Evolutionary conservation across 257 asterid genomes (phyloP).

Genomic region (Solanum chaucha): DNA sequence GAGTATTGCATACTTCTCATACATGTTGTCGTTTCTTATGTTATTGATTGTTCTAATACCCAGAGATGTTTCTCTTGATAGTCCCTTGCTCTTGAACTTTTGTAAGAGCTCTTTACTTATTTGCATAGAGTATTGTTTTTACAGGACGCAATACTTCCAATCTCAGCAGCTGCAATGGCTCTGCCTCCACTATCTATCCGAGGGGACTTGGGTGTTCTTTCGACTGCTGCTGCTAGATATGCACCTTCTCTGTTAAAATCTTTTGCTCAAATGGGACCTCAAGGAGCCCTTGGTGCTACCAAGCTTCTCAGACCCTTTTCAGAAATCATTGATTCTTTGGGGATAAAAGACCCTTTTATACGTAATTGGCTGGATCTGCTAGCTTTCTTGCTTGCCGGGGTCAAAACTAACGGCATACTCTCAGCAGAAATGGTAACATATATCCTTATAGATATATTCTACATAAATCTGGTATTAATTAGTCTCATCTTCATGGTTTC

Average conservation of each 20-base stretch:
- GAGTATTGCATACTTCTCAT: conserved; percentile 18
- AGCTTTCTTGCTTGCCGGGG: conserved; percentile 92
- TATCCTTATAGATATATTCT: not conserved
- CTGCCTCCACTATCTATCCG: conserved; percentile 90
- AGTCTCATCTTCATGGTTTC: too few relatives aligned
- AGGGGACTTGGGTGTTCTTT: conserved; percentile 83
- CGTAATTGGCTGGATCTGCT: conserved; percentile 94
- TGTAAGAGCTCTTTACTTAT: not conserved
- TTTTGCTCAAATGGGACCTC: conserved; percentile 90
- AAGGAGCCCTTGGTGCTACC: conserved; percentile 83
- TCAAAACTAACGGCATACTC: conserved; percentile 79
- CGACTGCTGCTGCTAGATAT: conserved; percentile 87
- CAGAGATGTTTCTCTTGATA: not conserved
- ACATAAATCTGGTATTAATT: too few relatives aligned
- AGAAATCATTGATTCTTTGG: conserved; percentile 72
- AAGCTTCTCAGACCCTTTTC: conserved; percentile 86
- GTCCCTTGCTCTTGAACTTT: not conserved
- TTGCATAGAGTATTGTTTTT: not conserved
- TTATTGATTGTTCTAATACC: not conserved
- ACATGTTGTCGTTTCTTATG: not conserved
- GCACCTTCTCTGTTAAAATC: conserved; percentile 84
- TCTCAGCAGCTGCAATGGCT: conserved; percentile 94
- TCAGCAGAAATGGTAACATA: conserved; percentile 87
- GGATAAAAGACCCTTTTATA: conserved; percentile 66
- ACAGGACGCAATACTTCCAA: conserved; percentile 81